Evolutionary conservation across 768 basidiomycete genomes (phyloP).

Genomic region (Heimioporus sp.): DNA sequence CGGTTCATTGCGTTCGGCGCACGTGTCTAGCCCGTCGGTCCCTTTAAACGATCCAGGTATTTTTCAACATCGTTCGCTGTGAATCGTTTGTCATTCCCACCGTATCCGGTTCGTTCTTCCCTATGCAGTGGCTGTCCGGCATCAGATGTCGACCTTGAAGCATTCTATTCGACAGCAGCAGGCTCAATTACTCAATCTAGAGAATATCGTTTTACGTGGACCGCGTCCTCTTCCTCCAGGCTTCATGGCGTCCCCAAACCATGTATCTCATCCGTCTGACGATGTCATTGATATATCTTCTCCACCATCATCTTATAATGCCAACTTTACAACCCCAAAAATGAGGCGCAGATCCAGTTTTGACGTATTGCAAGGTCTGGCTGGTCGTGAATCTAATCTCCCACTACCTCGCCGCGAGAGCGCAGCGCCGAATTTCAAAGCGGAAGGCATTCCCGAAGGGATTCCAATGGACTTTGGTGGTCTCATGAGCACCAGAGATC

Average conservation of each 20-base stretch:
- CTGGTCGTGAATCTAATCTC: slow-evolving; percentile 73
- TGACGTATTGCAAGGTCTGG: slow-evolving; percentile 66
- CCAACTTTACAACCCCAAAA: slow-evolving; percentile 41
- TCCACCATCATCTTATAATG: slow-evolving; percentile 32
- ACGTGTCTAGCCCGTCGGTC: slow-evolving; percentile 52
- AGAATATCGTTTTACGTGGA: slow-evolving; percentile 63
- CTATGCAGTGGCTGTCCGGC: slow-evolving; percentile 64
- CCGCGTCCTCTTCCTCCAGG: slow-evolving; percentile 56
- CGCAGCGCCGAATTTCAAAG: slow-evolving; percentile 33
- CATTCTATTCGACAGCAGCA: slow-evolving; percentile 84
- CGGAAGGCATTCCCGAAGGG: slow-evolving; percentile 69
- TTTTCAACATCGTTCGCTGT: slow-evolving; percentile 26
- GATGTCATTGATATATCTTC: slow-evolving; percentile 33
- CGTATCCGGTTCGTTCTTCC: slow-evolving; percentile 26
- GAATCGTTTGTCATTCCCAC: slow-evolving; percentile 21
- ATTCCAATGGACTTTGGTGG: slow-evolving; percentile 58
- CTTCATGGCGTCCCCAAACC: slow-evolving; percentile 40
- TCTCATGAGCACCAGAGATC: slow-evolving; percentile 35
- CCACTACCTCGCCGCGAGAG: slow-evolving; percentile 65
- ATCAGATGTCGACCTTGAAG: slow-evolving; percentile 78
- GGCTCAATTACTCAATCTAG: slow-evolving; percentile 70
- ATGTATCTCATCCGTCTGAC: slow-evolving; percentile 33
- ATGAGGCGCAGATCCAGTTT: slow-evolving; percentile 65
- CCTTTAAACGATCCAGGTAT: slow-evolving; percentile 67
- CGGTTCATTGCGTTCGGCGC: slow-evolving; percentile 44